A percentile compares a stretch with the other conserved stretches of the same genome.
phyloP scores from a whole-genome alignment of 768 basidiomycete genomes.

The Candolleomyces aberdarensis region DNA sequence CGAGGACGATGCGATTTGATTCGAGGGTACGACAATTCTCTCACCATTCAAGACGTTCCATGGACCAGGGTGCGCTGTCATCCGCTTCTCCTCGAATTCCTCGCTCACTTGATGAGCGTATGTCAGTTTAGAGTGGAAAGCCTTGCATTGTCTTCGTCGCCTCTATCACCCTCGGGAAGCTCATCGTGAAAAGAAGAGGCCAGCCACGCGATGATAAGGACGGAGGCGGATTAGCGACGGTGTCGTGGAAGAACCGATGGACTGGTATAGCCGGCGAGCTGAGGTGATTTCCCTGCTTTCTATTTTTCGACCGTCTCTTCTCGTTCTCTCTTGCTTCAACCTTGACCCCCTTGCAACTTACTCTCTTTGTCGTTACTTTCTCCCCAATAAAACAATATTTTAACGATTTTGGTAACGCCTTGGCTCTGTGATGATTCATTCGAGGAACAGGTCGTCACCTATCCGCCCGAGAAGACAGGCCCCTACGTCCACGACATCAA shows the following conservation, averaged over 20 bases:
- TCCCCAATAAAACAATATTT: too few relatives aligned
- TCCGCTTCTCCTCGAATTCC: background rate
- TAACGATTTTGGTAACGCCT: background rate
- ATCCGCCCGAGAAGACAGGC: slow-evolving; percentile 78
- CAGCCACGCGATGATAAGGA: slow-evolving; percentile 66
- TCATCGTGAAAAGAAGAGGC: slow-evolving; percentile 58
- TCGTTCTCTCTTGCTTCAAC: too few relatives aligned
- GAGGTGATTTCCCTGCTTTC: slow-evolving; percentile 52
- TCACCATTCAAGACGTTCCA: slow-evolving; percentile 94
- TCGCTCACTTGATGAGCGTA: background rate
- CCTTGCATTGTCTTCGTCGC: slow-evolving; percentile 95
- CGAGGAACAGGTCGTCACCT: slow-evolving; percentile 93
- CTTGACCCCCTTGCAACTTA: background rate
- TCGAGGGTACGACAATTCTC: slow-evolving; percentile 98
- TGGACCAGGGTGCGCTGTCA: slow-evolving; percentile 78
- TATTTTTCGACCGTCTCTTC: too few relatives aligned
- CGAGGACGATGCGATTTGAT: slow-evolving; percentile 55
- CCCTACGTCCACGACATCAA: slow-evolving; percentile 94
- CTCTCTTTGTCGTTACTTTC: too few relatives aligned
- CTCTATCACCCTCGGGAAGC: slow-evolving; percentile 67
- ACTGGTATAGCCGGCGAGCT: slow-evolving; percentile 65
- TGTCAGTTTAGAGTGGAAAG: slow-evolving; percentile 57
- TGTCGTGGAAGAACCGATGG: slow-evolving; percentile 78
- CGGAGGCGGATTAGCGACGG: slow-evolving; percentile 71
- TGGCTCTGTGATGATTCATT: slow-evolving; percentile 97